Base-by-base conservation (phyloP, 805 yeast genomes). In the Ogataea kodamae region DNA sequence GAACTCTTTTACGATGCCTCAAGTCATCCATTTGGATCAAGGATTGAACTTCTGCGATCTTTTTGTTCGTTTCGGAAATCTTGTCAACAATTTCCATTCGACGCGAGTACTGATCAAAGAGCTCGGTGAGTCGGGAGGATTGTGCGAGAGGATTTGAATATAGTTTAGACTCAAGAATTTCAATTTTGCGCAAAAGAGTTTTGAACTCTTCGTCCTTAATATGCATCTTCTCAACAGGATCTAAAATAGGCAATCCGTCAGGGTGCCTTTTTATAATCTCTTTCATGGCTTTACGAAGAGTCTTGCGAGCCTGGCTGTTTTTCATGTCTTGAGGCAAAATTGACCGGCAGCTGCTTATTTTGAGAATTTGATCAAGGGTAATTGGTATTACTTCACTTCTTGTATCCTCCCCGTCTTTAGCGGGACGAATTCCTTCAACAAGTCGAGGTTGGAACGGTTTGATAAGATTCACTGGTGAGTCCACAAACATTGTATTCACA, bases 21-120 rank as follows among this genome's bases (percentile, higher is more conserved):
- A 92, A 70, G 58, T 92, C 97, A 55, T 92, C 97, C 53, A 92
- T 67, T 61, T 92, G 98, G 47, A 90, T 80, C 11, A 92, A 88
- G 0, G 97, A 83, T 54, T 85, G 88, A 0, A 96, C 92, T 40
- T 87, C 90, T 26, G 69, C 63, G 23, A 90, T 81, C 54, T 83
- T 78, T 17, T 70, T 72, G 47, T 77, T 76, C 22, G 82, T 57
- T 5, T 61, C 61, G 46, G 77, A 76, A 32, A 85, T 77, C 36
- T 79, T 71, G 9, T 65, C 65, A 37, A 72, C 74, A 25, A 87
- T 51, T 1, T 70, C 70, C 42, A 82, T 76, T 59, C 88, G 89
- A 17, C 67, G 60, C 10, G 76, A 62, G 54, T 81, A 94, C 43
- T 75, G 61, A 7, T 72, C 73, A 55, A 83, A 89, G 18, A 83